phyloP scores from a whole-genome alignment of 1,139 yeast species.

The Suhomyces anneliseae region DNA sequence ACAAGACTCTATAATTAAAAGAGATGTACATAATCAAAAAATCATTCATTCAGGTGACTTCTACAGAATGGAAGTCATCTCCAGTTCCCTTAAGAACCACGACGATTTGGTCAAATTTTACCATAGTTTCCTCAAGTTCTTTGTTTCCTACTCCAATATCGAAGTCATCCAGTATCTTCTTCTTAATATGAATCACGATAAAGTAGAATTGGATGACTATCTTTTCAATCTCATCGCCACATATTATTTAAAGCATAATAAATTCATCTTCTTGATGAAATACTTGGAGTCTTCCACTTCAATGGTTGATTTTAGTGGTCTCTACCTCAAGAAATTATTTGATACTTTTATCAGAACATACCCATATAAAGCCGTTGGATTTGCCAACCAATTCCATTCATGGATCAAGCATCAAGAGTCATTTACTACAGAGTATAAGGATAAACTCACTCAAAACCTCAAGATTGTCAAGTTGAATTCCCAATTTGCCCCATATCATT shows the following conservation, averaged over 20 bases:
- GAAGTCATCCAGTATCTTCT: constrained; percentile 24
- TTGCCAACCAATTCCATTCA: constrained; percentile 20
- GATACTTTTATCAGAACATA: constrained; percentile 35
- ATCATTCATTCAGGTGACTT: constrained; percentile 23
- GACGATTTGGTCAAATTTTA: constrained; percentile 21
- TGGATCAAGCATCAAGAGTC: constrained; percentile 23
- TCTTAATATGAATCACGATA: constrained; percentile 16
- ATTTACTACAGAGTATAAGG: constrained; percentile 11
- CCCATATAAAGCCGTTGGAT: constrained; percentile 33
- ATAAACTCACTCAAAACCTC: constrained; percentile 14
- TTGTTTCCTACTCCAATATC: constrained; percentile 20
- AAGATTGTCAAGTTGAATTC: constrained; percentile 28
- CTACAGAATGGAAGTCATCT: constrained; percentile 21
- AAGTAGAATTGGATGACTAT: constrained; percentile 17
- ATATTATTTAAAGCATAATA: constrained; percentile 25
- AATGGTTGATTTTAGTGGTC: constrained; percentile 20
- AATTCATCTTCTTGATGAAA: constrained; percentile 27
- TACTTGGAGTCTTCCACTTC: constrained; percentile 23
- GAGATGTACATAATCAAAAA: constrained; percentile 31
- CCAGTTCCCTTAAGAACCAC: constrained; percentile 11
- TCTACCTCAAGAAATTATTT: constrained; percentile 26
- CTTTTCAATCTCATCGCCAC: constrained; percentile 24
- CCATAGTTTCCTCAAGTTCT: constrained; percentile 20
- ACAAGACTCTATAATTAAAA: constrained; percentile 27
- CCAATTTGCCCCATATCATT: constrained; percentile 30